phyloP scores from a whole-genome alignment of 2,329 filamentous ascomycete species.

The Xylaria sp. region DNA sequence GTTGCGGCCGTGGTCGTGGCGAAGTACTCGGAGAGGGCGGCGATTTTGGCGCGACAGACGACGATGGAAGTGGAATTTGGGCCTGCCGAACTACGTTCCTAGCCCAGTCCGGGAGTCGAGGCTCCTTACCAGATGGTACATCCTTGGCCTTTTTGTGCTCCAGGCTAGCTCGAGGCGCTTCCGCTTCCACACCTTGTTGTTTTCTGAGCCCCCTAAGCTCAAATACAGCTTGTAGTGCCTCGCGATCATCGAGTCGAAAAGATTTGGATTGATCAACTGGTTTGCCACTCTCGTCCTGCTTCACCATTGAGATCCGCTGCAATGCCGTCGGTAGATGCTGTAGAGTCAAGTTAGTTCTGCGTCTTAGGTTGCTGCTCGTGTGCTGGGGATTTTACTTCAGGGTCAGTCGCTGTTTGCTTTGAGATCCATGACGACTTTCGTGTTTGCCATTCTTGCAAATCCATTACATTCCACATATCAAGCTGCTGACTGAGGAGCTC shows the following conservation, averaged over 20 bases:
- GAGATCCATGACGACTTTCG: conserved; percentile 6
- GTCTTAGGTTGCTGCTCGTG: neutral
- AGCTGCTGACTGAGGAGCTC: conserved; percentile 8
- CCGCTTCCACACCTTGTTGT: conserved; percentile 11
- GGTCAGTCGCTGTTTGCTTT: conserved; percentile 10
- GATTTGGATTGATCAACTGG: conserved; percentile 20
- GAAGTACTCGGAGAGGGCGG: conserved; percentile 4
- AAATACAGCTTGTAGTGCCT: conserved; percentile 19
- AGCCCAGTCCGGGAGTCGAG: conserved; percentile 29
- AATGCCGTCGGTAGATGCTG: conserved; percentile 24
- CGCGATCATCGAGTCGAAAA: conserved; percentile 26
- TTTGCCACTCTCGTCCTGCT: neutral
- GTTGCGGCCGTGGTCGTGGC: conserved; percentile 14
- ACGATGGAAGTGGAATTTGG: conserved; percentile 18
- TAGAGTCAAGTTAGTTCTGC: conserved; percentile 17
- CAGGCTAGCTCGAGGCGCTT: conserved; percentile 19
- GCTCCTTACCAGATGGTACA: conserved; percentile 17
- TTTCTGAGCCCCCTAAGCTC: conserved; percentile 18
- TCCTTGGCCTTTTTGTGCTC: conserved; percentile 22
- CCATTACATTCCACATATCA: conserved; percentile 8
- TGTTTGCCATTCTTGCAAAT: conserved; percentile 17
- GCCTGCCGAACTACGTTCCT: conserved; percentile 22
- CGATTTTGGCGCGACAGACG: conserved; percentile 7
- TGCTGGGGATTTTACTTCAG: conserved; percentile 24
- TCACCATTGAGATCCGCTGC: conserved; percentile 14